Conservation (phyloP, 352 stramenopile species). For the Pythium phragmitis region DNA sequence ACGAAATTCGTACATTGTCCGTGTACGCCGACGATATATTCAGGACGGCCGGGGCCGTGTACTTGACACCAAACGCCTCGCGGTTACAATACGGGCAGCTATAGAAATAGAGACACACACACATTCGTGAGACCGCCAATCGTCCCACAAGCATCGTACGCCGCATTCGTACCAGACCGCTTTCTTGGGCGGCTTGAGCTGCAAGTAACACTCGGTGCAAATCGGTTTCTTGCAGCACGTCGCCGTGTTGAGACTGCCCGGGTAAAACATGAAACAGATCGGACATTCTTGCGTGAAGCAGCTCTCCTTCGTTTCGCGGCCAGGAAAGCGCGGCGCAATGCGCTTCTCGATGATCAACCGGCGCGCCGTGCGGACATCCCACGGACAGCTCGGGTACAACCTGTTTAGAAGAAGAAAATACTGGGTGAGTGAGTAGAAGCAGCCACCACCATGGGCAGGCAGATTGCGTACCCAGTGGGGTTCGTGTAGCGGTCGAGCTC, state of each 20-base stretch:
- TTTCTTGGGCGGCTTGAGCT: conserved; percentile 38
- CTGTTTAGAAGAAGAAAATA: conserved; percentile 27
- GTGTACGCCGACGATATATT: conserved; percentile 47
- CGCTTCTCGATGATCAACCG: conserved; percentile 72
- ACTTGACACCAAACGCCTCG: conserved; percentile 56
- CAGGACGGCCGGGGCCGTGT: conserved; percentile 42
- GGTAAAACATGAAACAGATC: conserved; percentile 82
- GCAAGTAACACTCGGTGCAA: conserved; percentile 38
- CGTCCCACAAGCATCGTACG: not conserved
- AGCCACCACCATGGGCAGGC: not conserved
- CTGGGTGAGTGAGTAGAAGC: not conserved
- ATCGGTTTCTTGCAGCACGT: conserved; percentile 48
- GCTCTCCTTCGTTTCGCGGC: conserved; percentile 57
- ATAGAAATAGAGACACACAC: not conserved
- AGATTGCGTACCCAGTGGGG: conserved; percentile 49
- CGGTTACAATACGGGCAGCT: conserved; percentile 82
- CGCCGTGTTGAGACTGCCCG: conserved; percentile 33
- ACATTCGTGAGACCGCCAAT: not conserved
- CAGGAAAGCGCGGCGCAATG: conserved; percentile 69
- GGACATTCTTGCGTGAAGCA: conserved; percentile 74
- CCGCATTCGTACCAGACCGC: conserved; percentile 25
- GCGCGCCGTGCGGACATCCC: conserved; percentile 62
- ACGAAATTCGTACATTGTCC: conserved; percentile 16
- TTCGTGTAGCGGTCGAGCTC: conserved; percentile 72
- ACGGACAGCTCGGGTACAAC: conserved; percentile 75